These are phyloP conservation scores for Phaeophleospora eucalypticola DNA, from an alignment of 2,329 filamentous ascomycete species.

Conservation along the genomic window DNA sequence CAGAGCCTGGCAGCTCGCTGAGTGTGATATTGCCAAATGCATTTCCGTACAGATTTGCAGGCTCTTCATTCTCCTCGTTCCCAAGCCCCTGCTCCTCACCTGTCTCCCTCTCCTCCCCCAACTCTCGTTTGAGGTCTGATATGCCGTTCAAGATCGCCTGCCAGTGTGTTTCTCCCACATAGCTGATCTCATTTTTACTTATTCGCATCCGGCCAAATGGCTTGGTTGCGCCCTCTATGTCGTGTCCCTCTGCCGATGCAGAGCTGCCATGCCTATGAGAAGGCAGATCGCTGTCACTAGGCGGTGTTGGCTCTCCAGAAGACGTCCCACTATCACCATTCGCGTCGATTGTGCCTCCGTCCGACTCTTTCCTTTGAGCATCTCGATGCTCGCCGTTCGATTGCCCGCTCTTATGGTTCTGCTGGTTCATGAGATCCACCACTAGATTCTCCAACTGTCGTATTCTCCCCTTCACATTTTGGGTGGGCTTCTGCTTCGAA, in stretches of 20 bases:
- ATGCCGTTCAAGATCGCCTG: constrained; percentile 68
- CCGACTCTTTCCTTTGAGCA: constrained; percentile 1
- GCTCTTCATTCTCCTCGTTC: constrained; percentile 1
- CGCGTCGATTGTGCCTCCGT: constrained; percentile 2
- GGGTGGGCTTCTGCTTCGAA: constrained; percentile 27
- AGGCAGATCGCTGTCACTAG: constrained; percentile 25
- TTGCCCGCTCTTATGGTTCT: constrained; percentile 9
- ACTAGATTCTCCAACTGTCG: constrained; percentile 34
- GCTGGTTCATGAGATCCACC: constrained; percentile 35
- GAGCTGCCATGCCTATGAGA: constrained; percentile 6
- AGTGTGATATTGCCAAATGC: constrained; percentile 13
- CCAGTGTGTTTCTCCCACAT: constrained; percentile 81
- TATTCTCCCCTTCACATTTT: constrained; percentile 35
- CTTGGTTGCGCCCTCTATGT: constrained; percentile 56
- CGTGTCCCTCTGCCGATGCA: constrained; percentile 7
- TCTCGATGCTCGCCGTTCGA: constrained; percentile 1
- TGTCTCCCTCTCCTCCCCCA: constrained; percentile 27
- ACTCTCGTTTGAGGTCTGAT: constrained; percentile 31
- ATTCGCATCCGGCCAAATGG: constrained; percentile 81
- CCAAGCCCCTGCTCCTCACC: constrained; percentile 15
- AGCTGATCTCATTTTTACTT: constrained; percentile 69
- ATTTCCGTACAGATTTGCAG: constrained; percentile 7
- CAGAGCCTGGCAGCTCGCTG: background rate
- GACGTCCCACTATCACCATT: background rate
- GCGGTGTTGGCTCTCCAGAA: constrained; percentile 26